Evolutionary conservation across 2,329 filamentous ascomycete genomes (phyloP).

Genomic region (Neonectria ditissima): DNA sequence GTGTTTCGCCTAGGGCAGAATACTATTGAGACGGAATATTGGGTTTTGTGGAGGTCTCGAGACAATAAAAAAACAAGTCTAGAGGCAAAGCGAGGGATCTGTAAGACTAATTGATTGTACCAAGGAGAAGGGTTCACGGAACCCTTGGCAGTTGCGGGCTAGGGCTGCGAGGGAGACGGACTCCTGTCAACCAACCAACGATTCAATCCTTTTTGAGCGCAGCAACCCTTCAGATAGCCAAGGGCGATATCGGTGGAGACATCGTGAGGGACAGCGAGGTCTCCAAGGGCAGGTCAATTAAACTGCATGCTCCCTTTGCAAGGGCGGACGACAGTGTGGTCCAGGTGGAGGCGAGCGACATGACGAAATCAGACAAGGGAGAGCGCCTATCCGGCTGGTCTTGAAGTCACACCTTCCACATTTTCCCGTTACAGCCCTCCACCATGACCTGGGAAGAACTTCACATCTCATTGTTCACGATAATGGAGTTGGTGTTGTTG

Average conservation of each 20-base stretch:
- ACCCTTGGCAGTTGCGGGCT: constrained; percentile 25
- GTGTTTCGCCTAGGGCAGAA: constrained; percentile 19
- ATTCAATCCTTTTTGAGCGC: not conserved
- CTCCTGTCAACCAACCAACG: no score
- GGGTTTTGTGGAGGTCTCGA: constrained; percentile 10
- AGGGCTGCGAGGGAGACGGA: constrained; percentile 7
- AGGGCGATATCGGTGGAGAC: not conserved
- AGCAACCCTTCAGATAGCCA: no score
- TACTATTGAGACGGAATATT: constrained; percentile 20
- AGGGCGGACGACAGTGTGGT: not conserved
- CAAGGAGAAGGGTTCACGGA: not conserved
- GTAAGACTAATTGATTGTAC: constrained; percentile 29
- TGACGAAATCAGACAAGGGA: not conserved
- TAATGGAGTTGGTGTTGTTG: constrained; percentile 29
- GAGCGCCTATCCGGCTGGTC: not conserved
- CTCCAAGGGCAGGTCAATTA: not conserved
- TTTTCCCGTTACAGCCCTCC: not conserved
- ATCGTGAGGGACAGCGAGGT: not conserved
- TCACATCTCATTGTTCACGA: constrained; percentile 5
- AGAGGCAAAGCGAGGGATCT: not conserved
- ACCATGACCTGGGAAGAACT: no score
- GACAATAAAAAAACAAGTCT: constrained; percentile 7
- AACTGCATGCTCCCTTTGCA: not conserved
- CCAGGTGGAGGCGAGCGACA: not conserved
- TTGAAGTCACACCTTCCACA: not conserved